A percentile compares a stretch with the other conserved stretches of the same genome.
These are phyloP conservation scores for Flaveria trinervia DNA, from an alignment of 129 eudicot genomes.

Conservation along the genomic window DNA sequence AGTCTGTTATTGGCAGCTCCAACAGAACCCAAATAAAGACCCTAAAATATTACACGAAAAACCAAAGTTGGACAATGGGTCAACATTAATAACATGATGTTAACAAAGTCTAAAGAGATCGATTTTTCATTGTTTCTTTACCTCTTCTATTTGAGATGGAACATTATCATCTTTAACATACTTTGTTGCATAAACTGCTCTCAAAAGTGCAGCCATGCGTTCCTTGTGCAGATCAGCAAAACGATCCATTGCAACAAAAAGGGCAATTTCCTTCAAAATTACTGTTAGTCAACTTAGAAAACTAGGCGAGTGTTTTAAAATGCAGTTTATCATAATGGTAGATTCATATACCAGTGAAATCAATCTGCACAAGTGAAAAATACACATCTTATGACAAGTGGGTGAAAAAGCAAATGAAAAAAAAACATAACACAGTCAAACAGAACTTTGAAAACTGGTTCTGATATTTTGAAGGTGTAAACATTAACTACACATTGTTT, in stretches of 20 bases:
- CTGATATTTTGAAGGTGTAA: neutral
- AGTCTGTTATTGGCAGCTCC: conserved; percentile 80
- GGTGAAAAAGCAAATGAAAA: neutral
- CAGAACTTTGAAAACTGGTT: neutral
- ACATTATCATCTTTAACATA: conserved; percentile 46
- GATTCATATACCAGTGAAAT: neutral
- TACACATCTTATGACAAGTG: neutral
- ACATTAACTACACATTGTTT: neutral
- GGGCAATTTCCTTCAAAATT: neutral
- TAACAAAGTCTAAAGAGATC: neutral
- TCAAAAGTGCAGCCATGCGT: conserved; percentile 49
- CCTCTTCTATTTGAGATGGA: conserved; percentile 91
- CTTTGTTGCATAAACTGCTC: conserved; percentile 50
- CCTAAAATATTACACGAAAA: conserved; percentile 41
- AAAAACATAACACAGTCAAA: neutral
- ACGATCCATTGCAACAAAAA: conserved; percentile 44
- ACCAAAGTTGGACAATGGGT: neutral
- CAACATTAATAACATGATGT: neutral
- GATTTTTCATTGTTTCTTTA: conserved; percentile 18
- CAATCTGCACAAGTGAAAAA: conserved; percentile 25
- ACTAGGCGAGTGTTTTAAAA: conserved; percentile 9
- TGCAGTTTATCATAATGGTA: neutral
- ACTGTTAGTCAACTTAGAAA: neutral
- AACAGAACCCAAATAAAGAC: conserved; percentile 80
- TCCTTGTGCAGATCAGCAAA: conserved; percentile 41